A percentile compares a stretch with the other conserved stretches of the same genome.
These are phyloP conservation scores for Corrigiola litoralis DNA, from an alignment of 179 eudicot species.

Conservation along the genomic window DNA sequence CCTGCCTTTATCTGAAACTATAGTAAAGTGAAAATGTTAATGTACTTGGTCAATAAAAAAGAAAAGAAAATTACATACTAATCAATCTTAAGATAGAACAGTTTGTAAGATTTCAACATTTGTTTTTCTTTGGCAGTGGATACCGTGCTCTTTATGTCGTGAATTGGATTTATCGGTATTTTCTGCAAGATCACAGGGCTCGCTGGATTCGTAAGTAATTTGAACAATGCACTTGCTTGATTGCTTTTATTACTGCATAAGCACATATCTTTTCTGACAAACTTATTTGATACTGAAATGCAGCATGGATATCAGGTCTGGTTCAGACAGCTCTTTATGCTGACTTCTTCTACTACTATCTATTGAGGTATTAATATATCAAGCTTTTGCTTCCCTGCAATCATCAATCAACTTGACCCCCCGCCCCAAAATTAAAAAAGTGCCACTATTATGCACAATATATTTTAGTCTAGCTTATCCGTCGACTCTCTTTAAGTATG, in stretches of 20 bases:
- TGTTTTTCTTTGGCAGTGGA: slow-evolving; percentile 32
- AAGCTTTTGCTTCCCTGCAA: background rate
- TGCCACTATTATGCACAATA: too few species aligned
- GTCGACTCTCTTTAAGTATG: too few species aligned
- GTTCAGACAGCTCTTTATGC: slow-evolving; percentile 58
- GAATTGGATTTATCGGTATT: slow-evolving; percentile 62
- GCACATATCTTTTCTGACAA: background rate
- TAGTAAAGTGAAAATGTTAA: too few species aligned
- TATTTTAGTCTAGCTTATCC: too few species aligned
- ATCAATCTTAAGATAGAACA: too few species aligned
- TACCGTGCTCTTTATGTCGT: slow-evolving; percentile 57
- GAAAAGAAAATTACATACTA: too few species aligned
- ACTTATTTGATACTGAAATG: slow-evolving; percentile 4
- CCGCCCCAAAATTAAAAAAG: background rate
- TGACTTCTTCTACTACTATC: slow-evolving; percentile 55
- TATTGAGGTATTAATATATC: slow-evolving; percentile 36
- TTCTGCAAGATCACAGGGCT: slow-evolving; percentile 39
- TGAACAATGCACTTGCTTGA: background rate
- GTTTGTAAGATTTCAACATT: too few species aligned
- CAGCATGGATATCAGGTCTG: slow-evolving; percentile 59
- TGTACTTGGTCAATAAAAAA: too few species aligned
- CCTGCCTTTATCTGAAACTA: too few species aligned
- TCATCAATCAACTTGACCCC: background rate
- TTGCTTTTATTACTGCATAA: background rate
- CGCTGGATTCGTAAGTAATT: slow-evolving; percentile 60